Evolutionary conservation across 169 alveolate species (phyloP), one percentile per base, ranked within the genome.

Genomic region (Plasmodium reichenowi): DNA sequence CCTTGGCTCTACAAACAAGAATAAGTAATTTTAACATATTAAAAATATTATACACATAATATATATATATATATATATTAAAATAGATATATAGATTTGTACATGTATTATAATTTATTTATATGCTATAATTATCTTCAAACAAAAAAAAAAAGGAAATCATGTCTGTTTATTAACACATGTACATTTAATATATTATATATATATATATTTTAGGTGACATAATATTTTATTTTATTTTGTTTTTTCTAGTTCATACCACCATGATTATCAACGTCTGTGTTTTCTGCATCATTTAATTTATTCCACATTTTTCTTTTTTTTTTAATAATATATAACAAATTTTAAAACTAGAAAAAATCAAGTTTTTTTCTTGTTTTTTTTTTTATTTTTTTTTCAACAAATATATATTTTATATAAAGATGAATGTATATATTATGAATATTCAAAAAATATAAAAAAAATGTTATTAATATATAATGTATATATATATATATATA

Each of bases 221-320:
- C 12, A 8, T 17, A 20, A 13, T 26, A 7, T 38, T 67, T 67
- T 45, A 15, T 17, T 38, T 13, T 67, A 0, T 66, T 12, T 66
- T 12, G 1, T 32, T 45, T 45, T 32, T 32, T 38, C 13, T 8
- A 38, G 24, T 13, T 67, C 12, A 38, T 67, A 67, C 60, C 24
- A 67, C 58, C 13, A n/a, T 20, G 4, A n/a, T 38, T 32, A 15
- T 15, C 59, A 15, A 32, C 22, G n/a, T 67, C 45, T 3, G 62
- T 8, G 32, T 64, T 47, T 13, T 76, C 88, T 56, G 13, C 12
- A 12, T 76, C 88, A 29, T 47, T 72, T 43, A 76, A 58, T 50
- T 63, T 75, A 43, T 64, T 64, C 88, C 88, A 76, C 88, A 76
- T 76, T 15, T 45, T 72, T 67, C 9, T 26, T 66, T 5, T 66